These are phyloP conservation scores for Plasmodium relictum DNA, from an alignment of 169 alveolate species.

Conservation along the genomic window DNA sequence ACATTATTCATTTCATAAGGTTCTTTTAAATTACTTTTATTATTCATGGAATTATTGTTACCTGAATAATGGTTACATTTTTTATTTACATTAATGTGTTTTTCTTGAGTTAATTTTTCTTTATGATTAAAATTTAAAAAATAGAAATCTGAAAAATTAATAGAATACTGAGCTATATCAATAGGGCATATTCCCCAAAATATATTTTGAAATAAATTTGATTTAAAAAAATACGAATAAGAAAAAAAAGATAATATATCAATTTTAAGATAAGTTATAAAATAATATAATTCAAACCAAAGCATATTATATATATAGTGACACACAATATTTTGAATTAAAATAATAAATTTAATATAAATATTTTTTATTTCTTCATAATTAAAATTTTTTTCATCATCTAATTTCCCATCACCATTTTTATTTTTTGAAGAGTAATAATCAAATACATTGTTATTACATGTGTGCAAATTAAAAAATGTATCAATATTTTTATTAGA, in stretches of 20 bases:
- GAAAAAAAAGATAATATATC: conserved; percentile 73
- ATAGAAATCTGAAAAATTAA: neutral
- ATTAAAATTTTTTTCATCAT: conserved; percentile 8
- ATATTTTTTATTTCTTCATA: conserved; percentile 31
- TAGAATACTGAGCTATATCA: conserved; percentile 26
- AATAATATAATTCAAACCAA: conserved; percentile 73
- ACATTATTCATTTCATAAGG: neutral
- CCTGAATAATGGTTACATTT: neutral
- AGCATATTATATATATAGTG: conserved; percentile 68
- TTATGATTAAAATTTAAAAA: conserved; percentile 17
- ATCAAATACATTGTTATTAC: conserved; percentile 16
- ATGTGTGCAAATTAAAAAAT: conserved; percentile 35
- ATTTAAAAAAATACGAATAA: conserved; percentile 44
- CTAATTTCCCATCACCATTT: neutral
- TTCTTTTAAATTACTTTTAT: no score
- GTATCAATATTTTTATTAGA: conserved; percentile 8
- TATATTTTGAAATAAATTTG: conserved; percentile 53
- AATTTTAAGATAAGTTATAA: conserved; percentile 37
- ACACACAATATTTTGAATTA: conserved; percentile 66
- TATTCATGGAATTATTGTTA: neutral
- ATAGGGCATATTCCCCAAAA: conserved; percentile 78
- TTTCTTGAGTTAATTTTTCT: neutral
- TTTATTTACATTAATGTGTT: neutral
- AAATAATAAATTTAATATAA: conserved; percentile 37
- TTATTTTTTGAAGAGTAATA: neutral